Base-by-base conservation (phyloP, 2,329 filamentous ascomycete genomes). In the Oidium heveae region DNA sequence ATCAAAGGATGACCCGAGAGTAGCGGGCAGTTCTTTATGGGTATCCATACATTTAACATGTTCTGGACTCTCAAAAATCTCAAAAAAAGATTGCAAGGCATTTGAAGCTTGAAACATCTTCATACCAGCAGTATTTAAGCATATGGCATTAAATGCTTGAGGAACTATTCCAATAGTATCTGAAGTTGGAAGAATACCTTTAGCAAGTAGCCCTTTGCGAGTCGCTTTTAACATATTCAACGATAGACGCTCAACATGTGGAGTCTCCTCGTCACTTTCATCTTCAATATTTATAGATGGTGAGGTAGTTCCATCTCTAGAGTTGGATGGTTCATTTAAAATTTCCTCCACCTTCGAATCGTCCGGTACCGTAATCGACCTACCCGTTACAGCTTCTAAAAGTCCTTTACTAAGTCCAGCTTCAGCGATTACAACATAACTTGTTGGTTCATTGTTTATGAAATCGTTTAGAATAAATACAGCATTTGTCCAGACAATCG, bases 391-490 rank as follows among this genome's bases (percentile, higher is more conserved):
- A 3, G 88, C 80, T 66, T 89, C 82, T 15, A 99, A 73, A 56
- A 95, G 83, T 53, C 80, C 85, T 64, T 83, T 83, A 62, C 91
- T 88, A 61, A 98, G 75, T 22, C 87, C 87, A 53, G 91, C 89
- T 68, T 99, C 91, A 15, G 86, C 86, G 59, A 99, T 91, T 24
- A 94, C 86, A 32, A 86, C 83, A 66, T 94, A 98, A 66, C 91
- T 98, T 0, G 91, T 98, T 0, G 91, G 91, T 63, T 98, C 91
- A 64, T 96, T 95, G 68, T 99, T 93, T 62, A 99, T 94, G 67
- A 98, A 98, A 61, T 86, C 89, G 64, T 86, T 91, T 53, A 98
- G 72, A 55, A 95, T 89, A 55, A 82, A 88, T 58, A 94, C 86
- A 7, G 87, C 84, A 65, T 88, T 88, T 52, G 87, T 94, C 91